Conservation (phyloP, 495 filamentous ascomycete genomes). For the Podospora sp. region DNA sequence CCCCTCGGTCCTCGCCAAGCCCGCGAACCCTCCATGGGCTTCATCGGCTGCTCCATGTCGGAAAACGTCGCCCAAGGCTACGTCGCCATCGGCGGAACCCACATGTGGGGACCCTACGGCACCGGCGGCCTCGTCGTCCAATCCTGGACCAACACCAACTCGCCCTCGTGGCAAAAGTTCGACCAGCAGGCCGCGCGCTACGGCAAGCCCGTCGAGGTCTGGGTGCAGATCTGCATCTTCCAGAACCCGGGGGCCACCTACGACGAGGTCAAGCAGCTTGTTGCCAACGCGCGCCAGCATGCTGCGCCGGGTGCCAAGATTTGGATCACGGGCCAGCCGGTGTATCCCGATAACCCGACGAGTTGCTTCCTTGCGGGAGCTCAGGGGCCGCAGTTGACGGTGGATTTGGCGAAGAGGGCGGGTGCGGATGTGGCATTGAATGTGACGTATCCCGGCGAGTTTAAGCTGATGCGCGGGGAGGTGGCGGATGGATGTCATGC, state of each 20-base stretch:
- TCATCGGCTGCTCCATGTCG: constrained; percentile 41
- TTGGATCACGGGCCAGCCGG: constrained; percentile 35
- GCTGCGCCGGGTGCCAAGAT: constrained; percentile 33
- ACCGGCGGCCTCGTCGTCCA: constrained; percentile 33
- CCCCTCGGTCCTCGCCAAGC: background rate
- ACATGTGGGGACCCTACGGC: constrained; percentile 37
- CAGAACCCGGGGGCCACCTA: constrained; percentile 29
- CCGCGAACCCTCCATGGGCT: constrained; percentile 27
- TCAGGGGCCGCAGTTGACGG: constrained; percentile 29
- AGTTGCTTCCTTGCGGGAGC: constrained; percentile 32
- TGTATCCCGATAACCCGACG: constrained; percentile 29
- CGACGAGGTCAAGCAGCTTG: constrained; percentile 35
- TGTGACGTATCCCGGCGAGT: constrained; percentile 32
- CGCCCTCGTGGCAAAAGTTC: constrained; percentile 26
- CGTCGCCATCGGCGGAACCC: constrained; percentile 27
- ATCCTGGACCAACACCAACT: constrained; percentile 33
- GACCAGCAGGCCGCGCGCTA: constrained; percentile 29
- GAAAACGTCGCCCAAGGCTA: constrained; percentile 39
- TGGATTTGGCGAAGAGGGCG: constrained; percentile 31
- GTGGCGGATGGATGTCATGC: constrained; percentile 35
- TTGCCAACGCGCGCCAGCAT: constrained; percentile 34
- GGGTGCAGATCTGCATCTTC: constrained; percentile 37
- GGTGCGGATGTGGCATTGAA: constrained; percentile 25
- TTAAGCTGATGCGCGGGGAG: constrained; percentile 32
- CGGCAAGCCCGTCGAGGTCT: constrained; percentile 29